Base-by-base conservation (phyloP, 2,329 filamentous ascomycete species). In the Aspergillaceae sp. region DNA sequence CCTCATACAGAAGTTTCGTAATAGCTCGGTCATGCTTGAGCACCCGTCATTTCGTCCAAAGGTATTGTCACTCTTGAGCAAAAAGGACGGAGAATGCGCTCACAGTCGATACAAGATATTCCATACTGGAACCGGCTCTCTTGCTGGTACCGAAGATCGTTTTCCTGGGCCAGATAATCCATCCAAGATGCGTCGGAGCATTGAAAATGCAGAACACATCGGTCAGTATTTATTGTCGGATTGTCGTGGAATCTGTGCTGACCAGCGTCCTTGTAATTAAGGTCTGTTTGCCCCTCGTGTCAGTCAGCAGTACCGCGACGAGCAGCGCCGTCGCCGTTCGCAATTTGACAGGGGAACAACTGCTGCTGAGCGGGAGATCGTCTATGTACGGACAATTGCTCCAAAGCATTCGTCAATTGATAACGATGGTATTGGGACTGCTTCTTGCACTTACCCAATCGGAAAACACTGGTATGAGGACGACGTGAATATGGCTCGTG, bases 1-100 rank as follows among this genome's bases (percentile, higher is more conserved):
- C 52, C 75, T 97, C 0, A 80, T 96, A 5, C 86, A 94, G 64
- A 96, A 97, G 63, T 98, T 98, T 61, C 83, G 92, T 33, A 98
- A 98, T 71, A 95, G 88, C 35, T 91, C 88, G 0, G 89, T 98
- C 29, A 96, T 97, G 88, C 74, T 91, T 1, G 90, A 97, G 67
- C 79, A 82, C 7, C 74, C 80, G 0, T 82, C 84, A 44, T 94
- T 88, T 58, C 83, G 88, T 1, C 92, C 92, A 0, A 94, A 94
- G 75, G 85, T 89, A 65, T 55, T 62, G 49, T 5, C 4, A 3
- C n/a, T 9, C 34, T 11, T 27, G 6, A 26, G 26, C 26, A 7
- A 8, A 4, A 28, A 19, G 36, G 27, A 26, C 11, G 36, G 7
- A 38, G 27, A 8, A 38, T 38, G 27, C 27, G 7, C 8, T 38